Evolutionary conservation across 106 monocot genomes (phyloP).

Genomic region (Phalaenopsis aphrodite): DNA sequence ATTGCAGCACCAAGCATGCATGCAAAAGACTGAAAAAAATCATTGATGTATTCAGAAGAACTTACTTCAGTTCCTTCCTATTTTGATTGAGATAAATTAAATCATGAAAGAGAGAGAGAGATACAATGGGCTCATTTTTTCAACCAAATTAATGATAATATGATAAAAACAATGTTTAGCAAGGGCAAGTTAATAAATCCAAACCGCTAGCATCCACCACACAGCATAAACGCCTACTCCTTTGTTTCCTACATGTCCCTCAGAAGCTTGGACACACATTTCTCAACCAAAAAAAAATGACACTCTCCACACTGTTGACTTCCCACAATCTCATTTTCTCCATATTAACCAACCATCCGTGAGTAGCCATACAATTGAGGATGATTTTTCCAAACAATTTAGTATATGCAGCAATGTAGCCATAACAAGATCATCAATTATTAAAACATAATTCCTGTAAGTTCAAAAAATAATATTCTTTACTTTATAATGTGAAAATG

Average conservation of each 20-base stretch:
- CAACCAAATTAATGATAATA: background rate
- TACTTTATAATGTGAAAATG: background rate
- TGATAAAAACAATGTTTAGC: background rate
- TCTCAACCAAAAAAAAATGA: background rate
- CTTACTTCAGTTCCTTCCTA: background rate
- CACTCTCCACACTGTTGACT: background rate
- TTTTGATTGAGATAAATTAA: background rate
- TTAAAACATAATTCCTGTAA: conserved; percentile 1
- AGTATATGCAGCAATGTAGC: background rate
- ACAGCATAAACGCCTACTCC: background rate
- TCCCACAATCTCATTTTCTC: background rate
- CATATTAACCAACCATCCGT: background rate
- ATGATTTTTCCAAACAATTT: background rate
- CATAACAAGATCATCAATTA: background rate
- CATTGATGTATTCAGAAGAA: background rate
- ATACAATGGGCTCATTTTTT: background rate
- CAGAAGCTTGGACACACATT: background rate
- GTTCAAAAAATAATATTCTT: background rate
- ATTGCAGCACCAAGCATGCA: background rate
- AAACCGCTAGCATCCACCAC: background rate
- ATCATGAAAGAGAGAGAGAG: background rate
- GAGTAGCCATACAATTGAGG: background rate
- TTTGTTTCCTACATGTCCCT: too few species aligned
- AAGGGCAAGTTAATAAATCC: background rate
- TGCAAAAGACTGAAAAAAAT: background rate